Conservation (phyloP, 169 alveolate species). For the Eimeria maxima region DNA sequence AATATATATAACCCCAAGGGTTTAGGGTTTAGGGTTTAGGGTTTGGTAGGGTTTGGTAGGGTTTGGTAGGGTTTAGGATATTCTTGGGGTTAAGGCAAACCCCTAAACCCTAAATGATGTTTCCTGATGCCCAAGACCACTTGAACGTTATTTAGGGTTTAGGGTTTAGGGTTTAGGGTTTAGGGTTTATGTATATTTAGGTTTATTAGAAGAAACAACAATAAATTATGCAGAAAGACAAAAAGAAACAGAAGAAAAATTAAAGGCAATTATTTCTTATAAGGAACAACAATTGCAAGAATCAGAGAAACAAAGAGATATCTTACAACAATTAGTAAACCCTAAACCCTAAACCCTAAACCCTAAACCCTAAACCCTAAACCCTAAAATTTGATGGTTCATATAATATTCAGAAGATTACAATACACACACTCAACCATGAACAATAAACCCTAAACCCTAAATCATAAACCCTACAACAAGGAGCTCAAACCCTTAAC, state of each 20-base stretch:
- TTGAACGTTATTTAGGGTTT: not conserved
- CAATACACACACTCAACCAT: too few relatives aligned
- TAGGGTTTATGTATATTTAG: too few relatives aligned
- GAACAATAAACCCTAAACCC: not conserved
- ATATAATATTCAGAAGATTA: not conserved
- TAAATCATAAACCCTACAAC: not conserved
- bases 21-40: constrained; percentile 45
- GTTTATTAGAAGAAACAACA: too few relatives aligned
- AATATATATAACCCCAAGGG: too few relatives aligned
- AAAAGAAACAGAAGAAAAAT: too few relatives aligned
- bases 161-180: too few relatives aligned
- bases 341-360: constrained; percentile 42
- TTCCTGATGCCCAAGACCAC: not conserved
- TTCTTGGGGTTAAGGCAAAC: not conserved
- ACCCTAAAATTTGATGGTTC: not conserved
- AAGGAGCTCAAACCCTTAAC: not conserved
- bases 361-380: constrained; percentile 37
- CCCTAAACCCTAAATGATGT: not conserved
- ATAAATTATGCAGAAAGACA: too few relatives aligned
- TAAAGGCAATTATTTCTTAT: too few relatives aligned
- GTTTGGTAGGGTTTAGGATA: not conserved
- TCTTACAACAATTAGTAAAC: not conserved
- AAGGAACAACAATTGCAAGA: not conserved
- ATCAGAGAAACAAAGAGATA: not conserved
- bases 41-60: constrained; percentile 7